phyloP scores from a whole-genome alignment of 2,329 filamentous ascomycete genomes.

The Arthrobotrys sinensis region DNA sequence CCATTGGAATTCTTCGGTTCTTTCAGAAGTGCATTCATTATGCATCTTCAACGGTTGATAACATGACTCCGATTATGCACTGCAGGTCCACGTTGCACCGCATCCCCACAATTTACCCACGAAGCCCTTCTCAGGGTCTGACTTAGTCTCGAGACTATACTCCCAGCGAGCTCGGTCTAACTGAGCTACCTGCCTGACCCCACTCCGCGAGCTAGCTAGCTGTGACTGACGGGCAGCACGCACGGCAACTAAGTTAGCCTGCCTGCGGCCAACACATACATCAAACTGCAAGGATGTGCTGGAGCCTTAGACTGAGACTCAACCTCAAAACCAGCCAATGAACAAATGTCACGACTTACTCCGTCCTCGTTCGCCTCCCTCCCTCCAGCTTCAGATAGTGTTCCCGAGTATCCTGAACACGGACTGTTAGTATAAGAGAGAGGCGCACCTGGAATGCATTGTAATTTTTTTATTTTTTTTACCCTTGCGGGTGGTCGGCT shows the following conservation, averaged over 20 bases:
- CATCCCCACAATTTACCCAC: conserved; percentile 5
- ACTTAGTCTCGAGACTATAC: too few species aligned
- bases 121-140: background rate
- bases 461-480: conserved; percentile 37
- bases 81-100: conserved; percentile 52
- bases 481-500: conserved; percentile 44
- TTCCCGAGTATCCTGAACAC: conserved; percentile 12
- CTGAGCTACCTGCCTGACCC: too few species aligned
- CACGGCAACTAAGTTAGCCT: too few species aligned
- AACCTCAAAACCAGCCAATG: conserved; percentile 31
- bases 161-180: too few species aligned
- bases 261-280: conserved; percentile 46
- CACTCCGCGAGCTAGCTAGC: too few species aligned
- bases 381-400: conserved; percentile 21
- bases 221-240: conserved; percentile 2
- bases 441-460: conserved; percentile 42
- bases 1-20: background rate
- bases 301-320: conserved; percentile 15
- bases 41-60: conserved; percentile 5
- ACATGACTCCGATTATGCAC: conserved; percentile 30
- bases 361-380: background rate
- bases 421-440: conserved; percentile 41
- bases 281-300: conserved; percentile 47
- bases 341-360: conserved; percentile 45
- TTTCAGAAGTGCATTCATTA: background rate